Percentiles rank a stretch among this genome's conserved stretches.
These are phyloP conservation scores for Glaciozyma martinii DNA, from an alignment of 768 basidiomycete genomes.

Conservation along the genomic window DNA sequence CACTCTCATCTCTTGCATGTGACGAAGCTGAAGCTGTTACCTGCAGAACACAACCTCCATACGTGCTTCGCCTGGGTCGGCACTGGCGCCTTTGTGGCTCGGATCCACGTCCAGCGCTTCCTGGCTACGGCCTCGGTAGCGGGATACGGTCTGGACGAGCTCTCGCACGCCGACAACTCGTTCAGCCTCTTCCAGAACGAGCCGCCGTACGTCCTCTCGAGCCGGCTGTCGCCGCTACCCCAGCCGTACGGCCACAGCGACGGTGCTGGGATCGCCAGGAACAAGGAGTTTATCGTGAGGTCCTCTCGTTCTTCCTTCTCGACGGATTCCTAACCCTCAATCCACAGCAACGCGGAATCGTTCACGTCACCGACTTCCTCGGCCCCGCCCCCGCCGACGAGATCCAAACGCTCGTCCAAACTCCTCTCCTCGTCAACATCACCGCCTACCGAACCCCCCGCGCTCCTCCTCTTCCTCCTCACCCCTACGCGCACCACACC, in stretches of 20 bases:
- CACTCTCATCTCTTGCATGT: too few relatives aligned
- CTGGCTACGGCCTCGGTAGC: constrained; percentile 5
- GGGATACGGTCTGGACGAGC: constrained; percentile 12
- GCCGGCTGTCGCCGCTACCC: constrained; percentile 12
- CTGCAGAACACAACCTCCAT: constrained; percentile 26
- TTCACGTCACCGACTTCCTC: constrained; percentile 5
- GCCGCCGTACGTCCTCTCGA: constrained; percentile 23
- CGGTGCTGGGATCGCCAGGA: constrained; percentile 19
- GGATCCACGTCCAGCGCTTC: constrained; percentile 14
- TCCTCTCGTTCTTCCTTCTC: too few relatives aligned
- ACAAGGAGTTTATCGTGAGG: constrained; percentile 30
- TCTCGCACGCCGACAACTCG: constrained; percentile 31
- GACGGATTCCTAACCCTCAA: not conserved
- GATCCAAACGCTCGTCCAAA: not conserved
- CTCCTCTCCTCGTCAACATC: constrained; percentile 4
- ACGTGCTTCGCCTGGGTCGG: constrained; percentile 34
- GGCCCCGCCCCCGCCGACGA: not conserved
- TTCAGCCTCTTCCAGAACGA: constrained; percentile 30
- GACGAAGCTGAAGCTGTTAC: not conserved
- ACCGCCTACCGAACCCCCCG: constrained; percentile 1
- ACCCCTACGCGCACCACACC: constrained; percentile 26
- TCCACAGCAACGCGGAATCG: constrained; percentile 19
- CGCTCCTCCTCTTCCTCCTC: constrained; percentile 5
- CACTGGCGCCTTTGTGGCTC: constrained; percentile 29
- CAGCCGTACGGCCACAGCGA: constrained; percentile 18